Evolutionary conservation across 2,329 filamentous ascomycete species (phyloP), one percentile per base, ranked within the genome.

Genomic region (Teratosphaeria epicoccoides): DNA sequence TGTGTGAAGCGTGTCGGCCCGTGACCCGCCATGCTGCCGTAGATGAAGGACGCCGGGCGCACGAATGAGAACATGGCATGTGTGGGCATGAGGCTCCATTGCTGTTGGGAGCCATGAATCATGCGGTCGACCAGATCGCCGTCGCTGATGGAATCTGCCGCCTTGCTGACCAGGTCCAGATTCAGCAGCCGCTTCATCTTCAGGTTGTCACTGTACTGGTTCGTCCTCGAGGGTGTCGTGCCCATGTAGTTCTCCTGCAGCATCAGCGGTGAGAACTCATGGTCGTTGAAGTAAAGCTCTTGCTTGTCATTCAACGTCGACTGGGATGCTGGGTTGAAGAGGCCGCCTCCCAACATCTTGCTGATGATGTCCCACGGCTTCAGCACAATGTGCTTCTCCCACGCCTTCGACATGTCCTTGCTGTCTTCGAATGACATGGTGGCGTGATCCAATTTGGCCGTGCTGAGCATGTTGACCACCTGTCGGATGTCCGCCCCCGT

Each of bases 281-380:
- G 93, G 63, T 98, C 93, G 68, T 98, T 97, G 76, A 98, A 98
- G 69, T 98, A 98, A 1, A 98, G 81, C 70, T 98, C 91, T 56
- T 94, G 93, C 76, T 98, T 98, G 69, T 98, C 91, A 66, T 97
- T 97, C 29, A 98, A 74, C 0, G 88, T 95, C 2, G 87, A 76
- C 59, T 88, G 94, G 70, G 88, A 94, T 47, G 83, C 82, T 4
- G 83, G 79, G 23, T 87, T 79, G 70, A 97, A 98, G 70, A 96
- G 81, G 33, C 88, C 88, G 3, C 88, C 84, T 24, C 81, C 88
- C 5, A 98, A 80, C 66, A 98, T 88, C 72, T 96, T 96, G 66
- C 86, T 81, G 56, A 88, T 90, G 63, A 98, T 98, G 65, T 98
- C 93, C 93, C 93, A 98, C 0, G 93, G 93, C 70, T 97, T 97